These are phyloP conservation scores for Candida ovalis DNA, from an alignment of 805 yeast genomes.

Conservation along the genomic window DNA sequence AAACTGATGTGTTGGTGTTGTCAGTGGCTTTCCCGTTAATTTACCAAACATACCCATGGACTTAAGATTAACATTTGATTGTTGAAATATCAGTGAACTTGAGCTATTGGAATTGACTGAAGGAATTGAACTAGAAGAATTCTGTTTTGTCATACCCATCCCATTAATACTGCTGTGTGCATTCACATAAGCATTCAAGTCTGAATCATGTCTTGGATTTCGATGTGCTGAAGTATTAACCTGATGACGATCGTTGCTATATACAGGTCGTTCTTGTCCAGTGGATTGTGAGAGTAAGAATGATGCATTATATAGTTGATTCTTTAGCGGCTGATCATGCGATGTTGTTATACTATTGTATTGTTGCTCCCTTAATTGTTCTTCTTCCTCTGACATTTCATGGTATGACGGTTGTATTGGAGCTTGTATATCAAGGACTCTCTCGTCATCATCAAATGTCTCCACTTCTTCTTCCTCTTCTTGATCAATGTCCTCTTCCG, in stretches of 20 bases:
- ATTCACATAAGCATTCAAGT: conserved; percentile 1
- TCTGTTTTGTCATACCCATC: conserved; percentile 17
- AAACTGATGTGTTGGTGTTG: conserved; percentile 9
- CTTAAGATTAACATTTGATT: conserved; percentile 18
- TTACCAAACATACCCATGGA: neutral
- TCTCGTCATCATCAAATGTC: conserved; percentile 36
- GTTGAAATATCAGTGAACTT: conserved; percentile 23
- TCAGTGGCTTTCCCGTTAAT: neutral
- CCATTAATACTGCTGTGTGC: neutral
- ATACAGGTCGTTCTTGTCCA: conserved; percentile 40
- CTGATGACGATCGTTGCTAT: neutral
- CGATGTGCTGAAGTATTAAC: neutral
- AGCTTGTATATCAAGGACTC: conserved; percentile 17
- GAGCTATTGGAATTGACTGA: conserved; percentile 8
- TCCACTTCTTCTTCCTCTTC: conserved; percentile 39
- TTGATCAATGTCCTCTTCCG: neutral
- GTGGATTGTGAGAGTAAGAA: conserved; percentile 46
- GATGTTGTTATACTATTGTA: neutral
- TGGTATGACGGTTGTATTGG: conserved; percentile 1
- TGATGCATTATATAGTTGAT: conserved; percentile 12
- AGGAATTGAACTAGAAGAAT: conserved; percentile 13
- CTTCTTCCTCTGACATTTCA: neutral
- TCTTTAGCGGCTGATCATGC: conserved; percentile 1
- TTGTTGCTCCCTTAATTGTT: neutral
- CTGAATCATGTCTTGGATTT: neutral